phyloP scores from a whole-genome alignment of 257 asterid genomes.

The Ilex aquifolium region DNA sequence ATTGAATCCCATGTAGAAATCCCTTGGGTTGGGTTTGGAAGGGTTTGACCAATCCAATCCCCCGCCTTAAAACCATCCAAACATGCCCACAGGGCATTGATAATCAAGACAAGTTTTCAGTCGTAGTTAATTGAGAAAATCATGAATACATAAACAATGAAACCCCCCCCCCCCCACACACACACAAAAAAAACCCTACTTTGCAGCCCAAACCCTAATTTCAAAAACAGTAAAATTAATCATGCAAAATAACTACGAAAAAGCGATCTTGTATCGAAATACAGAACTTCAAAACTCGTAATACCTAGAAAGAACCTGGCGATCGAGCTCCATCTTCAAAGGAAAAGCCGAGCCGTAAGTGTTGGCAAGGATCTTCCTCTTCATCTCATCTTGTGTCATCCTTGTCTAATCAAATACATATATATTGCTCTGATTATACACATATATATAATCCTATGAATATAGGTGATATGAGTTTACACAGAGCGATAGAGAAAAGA shows the following conservation, averaged over 20 bases:
- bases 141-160: no score
- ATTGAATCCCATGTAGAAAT: no score
- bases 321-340: slow-evolving; percentile 72
- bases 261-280: neutral
- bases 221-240: neutral
- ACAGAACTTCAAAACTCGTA: neutral
- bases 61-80: no score
- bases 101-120: neutral
- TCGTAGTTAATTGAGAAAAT: neutral
- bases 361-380: slow-evolving; percentile 36
- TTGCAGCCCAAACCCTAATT: slow-evolving; percentile 19
- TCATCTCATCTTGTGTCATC: slow-evolving; percentile 38
- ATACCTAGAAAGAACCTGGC: slow-evolving; percentile 57
- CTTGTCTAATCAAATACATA: slow-evolving; percentile 35
- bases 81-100: no score
- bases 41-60: no score
- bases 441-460: neutral
- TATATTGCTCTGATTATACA: neutral
- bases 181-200: neutral
- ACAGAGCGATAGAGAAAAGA: slow-evolving; percentile 1
- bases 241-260: slow-evolving; percentile 6
- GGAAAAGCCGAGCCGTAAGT: slow-evolving; percentile 71
- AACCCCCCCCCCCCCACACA: no score
- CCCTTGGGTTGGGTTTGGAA: no score
- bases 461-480: neutral